Percentiles rank a stretch among this genome's conserved stretches.
phyloP scores from a whole-genome alignment of 495 filamentous ascomycete species.

The Daldinia vernicosa region DNA sequence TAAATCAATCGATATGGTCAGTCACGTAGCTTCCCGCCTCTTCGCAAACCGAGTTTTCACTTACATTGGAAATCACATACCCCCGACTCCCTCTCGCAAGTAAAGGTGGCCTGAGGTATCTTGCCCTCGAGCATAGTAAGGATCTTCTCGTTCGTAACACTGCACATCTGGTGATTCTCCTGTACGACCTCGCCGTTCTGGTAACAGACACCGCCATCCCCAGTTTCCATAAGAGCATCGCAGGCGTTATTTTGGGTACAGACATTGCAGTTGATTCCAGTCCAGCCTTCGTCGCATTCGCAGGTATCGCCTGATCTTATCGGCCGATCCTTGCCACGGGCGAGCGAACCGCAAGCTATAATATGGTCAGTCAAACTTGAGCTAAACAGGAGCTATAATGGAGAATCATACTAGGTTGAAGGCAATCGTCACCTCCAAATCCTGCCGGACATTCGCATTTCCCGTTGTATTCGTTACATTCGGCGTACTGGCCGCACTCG shows the following conservation, averaged over 20 bases:
- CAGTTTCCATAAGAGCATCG: conserved; percentile 80
- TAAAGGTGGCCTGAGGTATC: conserved; percentile 93
- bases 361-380: conserved; percentile 35
- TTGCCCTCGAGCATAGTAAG: conserved; percentile 81
- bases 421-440: conserved; percentile 92
- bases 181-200: conserved; percentile 88
- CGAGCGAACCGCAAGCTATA: conserved; percentile 84
- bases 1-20: conserved; percentile 54
- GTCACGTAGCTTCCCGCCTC: conserved; percentile 20
- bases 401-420: conserved; percentile 68
- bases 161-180: conserved; percentile 96
- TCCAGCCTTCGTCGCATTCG: conserved; percentile 93
- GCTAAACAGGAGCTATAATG: not conserved
- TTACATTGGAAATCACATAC: conserved; percentile 93
- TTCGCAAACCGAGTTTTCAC: conserved; percentile 38
- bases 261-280: conserved; percentile 98
- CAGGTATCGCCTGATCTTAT: conserved; percentile 74
- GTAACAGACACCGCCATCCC: conserved; percentile 86
- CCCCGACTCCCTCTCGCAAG: conserved; percentile 75
- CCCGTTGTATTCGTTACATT: conserved; percentile 85
- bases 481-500: conserved; percentile 85
- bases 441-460: conserved; percentile 92
- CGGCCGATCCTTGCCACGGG: conserved; percentile 76
- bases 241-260: conserved; percentile 85
- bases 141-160: conserved; percentile 95